Evolutionary conservation across 2,329 filamentous ascomycete genomes (phyloP).

Genomic region (Colletotrichum truncatum): DNA sequence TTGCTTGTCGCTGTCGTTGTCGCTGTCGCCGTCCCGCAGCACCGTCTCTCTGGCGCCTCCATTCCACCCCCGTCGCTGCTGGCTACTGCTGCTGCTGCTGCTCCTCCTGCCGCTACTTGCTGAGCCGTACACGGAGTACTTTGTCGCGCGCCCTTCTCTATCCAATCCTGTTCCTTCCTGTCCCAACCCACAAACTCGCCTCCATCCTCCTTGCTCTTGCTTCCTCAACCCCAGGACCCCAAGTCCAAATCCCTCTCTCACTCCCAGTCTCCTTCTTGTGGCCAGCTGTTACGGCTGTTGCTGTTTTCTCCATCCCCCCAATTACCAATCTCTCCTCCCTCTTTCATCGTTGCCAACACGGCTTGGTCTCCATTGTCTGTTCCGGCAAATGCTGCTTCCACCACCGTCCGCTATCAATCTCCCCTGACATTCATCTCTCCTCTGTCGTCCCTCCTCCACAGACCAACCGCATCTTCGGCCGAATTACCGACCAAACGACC

Average conservation of each 20-base stretch:
- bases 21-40: not conserved
- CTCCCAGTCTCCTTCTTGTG: not conserved
- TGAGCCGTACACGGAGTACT: not conserved
- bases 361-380: constrained; percentile 1
- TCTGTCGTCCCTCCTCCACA: constrained; percentile 20
- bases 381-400: constrained; percentile 30
- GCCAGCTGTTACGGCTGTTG: constrained; percentile 11
- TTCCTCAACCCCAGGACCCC: constrained; percentile 38
- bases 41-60: no score
- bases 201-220: constrained; percentile 19
- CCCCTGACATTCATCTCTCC: constrained; percentile 16
- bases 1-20: constrained; percentile 5
- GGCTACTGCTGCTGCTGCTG: not conserved
- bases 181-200: constrained; percentile 27
- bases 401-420: constrained; percentile 12
- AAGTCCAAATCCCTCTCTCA: constrained; percentile 22
- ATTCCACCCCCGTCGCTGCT: no score
- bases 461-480: constrained; percentile 26
- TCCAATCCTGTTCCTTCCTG: constrained; percentile 19
- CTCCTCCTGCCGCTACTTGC: not conserved
- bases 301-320: constrained; percentile 8
- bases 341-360: constrained; percentile 17
- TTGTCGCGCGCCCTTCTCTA: not conserved
- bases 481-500: constrained; percentile 26
- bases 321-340: not conserved